These are phyloP conservation scores for Acanthamoeba lenticulata DNA, from an alignment of 208 protist genomes.

Conservation along the genomic window DNA sequence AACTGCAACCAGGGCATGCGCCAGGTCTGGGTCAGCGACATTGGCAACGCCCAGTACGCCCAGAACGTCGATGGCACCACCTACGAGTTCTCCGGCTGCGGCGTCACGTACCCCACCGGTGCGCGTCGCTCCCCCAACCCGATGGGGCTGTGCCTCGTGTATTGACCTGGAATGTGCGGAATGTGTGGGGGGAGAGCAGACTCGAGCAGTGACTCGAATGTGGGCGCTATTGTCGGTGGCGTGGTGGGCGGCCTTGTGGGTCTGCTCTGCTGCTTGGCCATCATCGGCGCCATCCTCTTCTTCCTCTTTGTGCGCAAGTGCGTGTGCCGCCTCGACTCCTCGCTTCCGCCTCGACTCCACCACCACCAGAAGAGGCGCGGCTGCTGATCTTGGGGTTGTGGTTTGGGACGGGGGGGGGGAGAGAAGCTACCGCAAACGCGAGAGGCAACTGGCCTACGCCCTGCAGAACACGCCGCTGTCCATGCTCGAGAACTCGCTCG, in stretches of 20 bases:
- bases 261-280: neutral
- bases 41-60: neutral
- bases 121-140: neutral
- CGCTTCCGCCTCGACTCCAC: neutral
- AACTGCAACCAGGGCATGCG: constrained; percentile 48
- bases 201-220: neutral
- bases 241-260: neutral
- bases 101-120: neutral
- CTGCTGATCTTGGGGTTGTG: too few species aligned
- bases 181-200: too few species aligned
- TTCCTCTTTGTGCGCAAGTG: neutral
- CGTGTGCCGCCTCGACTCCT: too few species aligned
- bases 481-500: constrained; percentile 8
- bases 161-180: too few species aligned
- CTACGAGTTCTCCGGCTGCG: constrained; percentile 12
- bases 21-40: neutral
- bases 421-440: constrained; percentile 21
- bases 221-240: neutral
- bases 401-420: too few species aligned
- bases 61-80: neutral
- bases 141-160: too few species aligned
- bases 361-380: neutral
- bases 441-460: neutral
- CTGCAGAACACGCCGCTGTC: neutral
- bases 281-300: constrained; percentile 8